phyloP scores from a whole-genome alignment of 768 basidiomycete genomes.

The Tylopilus sp. region DNA sequence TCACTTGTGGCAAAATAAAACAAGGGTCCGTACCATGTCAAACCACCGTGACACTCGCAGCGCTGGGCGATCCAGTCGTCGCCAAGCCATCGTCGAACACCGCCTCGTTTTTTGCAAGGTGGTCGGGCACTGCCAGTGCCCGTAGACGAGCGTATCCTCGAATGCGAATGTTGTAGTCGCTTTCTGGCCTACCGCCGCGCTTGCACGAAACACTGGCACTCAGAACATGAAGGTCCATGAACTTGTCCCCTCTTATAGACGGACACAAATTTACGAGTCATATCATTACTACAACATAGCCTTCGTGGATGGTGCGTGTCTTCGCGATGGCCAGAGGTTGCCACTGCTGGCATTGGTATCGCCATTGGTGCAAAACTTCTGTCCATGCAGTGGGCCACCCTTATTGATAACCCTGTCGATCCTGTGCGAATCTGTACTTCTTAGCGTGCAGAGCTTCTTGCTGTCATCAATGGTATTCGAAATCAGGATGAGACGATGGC shows the following conservation, averaged over 20 bases:
- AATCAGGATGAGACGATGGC: neutral
- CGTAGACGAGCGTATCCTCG: neutral
- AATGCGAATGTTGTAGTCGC: neutral
- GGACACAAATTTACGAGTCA: constrained; percentile 1
- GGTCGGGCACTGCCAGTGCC: too few relatives aligned
- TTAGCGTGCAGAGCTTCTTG: constrained; percentile 4
- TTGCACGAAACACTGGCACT: neutral
- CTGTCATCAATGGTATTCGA: neutral
- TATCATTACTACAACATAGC: constrained; percentile 16
- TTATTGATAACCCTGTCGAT: constrained; percentile 21
- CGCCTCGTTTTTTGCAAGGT: neutral
- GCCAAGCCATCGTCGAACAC: neutral
- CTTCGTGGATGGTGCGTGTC: neutral
- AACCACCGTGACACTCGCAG: neutral
- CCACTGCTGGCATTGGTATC: constrained; percentile 25
- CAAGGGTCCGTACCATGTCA: neutral
- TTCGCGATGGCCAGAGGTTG: constrained; percentile 11
- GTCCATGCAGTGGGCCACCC: constrained; percentile 14
- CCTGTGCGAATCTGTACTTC: constrained; percentile 15
- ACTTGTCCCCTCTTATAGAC: too few relatives aligned
- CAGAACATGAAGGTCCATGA: too few relatives aligned
- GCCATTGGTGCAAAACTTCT: constrained; percentile 11
- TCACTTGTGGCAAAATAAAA: neutral
- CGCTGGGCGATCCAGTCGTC: neutral
- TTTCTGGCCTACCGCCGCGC: neutral